Base-by-base conservation (phyloP, 495 filamentous ascomycete species). In the Trichoderma asperelloides region DNA sequence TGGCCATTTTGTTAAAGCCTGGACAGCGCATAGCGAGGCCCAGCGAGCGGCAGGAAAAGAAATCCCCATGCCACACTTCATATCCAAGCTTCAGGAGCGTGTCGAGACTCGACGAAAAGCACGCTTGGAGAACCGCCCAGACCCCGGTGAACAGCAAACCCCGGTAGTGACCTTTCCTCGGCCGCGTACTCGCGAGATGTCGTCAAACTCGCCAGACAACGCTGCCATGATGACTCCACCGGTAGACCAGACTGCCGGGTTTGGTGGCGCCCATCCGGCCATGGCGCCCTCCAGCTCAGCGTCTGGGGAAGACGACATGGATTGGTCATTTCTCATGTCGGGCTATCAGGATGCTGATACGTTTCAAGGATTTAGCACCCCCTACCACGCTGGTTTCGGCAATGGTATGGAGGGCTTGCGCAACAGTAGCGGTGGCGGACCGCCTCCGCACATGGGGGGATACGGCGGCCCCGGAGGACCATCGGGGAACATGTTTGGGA, bases 1-100 rank as follows among this genome's bases (percentile, higher is more conserved):
- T 28, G 69, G 76, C 43, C 77, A 80, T 57, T 79, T 84, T 63
- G 72, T 85, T 64, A 84, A 82, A 64, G 83, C 83, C 18, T 86
- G 84, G 84, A 79, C 81, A 25, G 81, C 83, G 8, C 78, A 75
- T 39, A 77, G 78, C 65, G 74, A 75, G 8, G 80, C 80, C 8
- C 78, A 81, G 67, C 66, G 75, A 18, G 75, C 76, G 21, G 71
- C 78, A 8, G 81, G 81, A 4, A 76, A 78, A 3, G 68, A 70
- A 16, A 45, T 80, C 1, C 70, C 70, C 15, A 73, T 76, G n/a
- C 81, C 81, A 3, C 78, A 74, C 55, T 74, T 82, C 30, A 77
- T 83, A 40, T 70, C 71, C 0, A 57, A 78, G 64, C 74, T 83
- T 71, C 69, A 77, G 21, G 77, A 78, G 55, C 74, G 71, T 41